A percentile compares a stretch with the other conserved stretches of the same genome.
phyloP scores from a whole-genome alignment of 306 rosid species.

The Pterocarpus macrocarpus region DNA sequence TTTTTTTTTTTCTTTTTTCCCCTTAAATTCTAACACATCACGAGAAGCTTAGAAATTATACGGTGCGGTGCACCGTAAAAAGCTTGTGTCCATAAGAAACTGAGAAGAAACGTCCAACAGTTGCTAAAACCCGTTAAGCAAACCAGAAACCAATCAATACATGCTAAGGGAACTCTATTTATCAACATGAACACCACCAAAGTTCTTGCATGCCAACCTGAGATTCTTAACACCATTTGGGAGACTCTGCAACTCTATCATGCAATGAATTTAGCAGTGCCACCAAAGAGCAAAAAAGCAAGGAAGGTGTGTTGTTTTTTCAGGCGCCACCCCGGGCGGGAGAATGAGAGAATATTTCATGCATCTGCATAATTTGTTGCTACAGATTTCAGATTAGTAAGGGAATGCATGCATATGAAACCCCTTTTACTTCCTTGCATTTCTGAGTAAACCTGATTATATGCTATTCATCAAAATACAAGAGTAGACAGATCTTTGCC shows the following conservation, averaged over 20 bases:
- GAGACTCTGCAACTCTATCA: background rate
- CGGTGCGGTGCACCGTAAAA: background rate
- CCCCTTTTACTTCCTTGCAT: background rate
- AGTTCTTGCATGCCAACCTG: background rate
- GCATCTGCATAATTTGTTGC: conserved; percentile 1
- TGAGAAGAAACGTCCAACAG: background rate
- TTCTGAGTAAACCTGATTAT: background rate
- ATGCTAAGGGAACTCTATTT: background rate
- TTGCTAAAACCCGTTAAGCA: background rate
- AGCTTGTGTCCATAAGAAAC: background rate
- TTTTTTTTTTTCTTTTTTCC: too few relatives aligned
- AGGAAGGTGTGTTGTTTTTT: too few relatives aligned
- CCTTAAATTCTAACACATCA: background rate
- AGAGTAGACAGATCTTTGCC: background rate
- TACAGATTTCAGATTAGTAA: conserved; percentile 24
- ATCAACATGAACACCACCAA: too few relatives aligned
- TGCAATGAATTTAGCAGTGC: background rate
- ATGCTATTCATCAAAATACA: background rate
- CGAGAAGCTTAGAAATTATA: background rate
- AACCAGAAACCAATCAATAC: background rate
- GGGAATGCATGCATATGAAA: conserved; percentile 1
- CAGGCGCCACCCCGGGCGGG: too few relatives aligned
- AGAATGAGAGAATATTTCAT: background rate
- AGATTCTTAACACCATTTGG: background rate
- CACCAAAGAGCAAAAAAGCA: background rate